Evolutionary conservation across 768 basidiomycete genomes (phyloP), one percentile per base, ranked within the genome.

Genomic region (Phlegmacium glaucopus): DNA sequence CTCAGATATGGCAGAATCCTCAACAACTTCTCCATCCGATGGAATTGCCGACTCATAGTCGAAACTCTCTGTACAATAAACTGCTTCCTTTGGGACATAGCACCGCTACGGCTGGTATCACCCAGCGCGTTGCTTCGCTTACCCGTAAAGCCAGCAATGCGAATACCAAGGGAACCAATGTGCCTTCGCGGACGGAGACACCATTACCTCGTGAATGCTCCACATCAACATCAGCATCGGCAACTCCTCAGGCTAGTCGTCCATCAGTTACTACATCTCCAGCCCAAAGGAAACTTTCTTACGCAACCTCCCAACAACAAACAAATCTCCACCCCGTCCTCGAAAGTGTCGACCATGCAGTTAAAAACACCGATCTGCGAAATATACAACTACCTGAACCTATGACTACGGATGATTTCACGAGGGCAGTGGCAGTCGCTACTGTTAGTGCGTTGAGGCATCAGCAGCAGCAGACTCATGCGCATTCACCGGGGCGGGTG

Each of bases 1-100:
- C 88, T 11, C 96, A 98, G 63, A 99, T 99, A 56, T 99, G 96
- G 96, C 94, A 98, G 63, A 97, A 98, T 62, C 94, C 94, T 3
- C 93, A 88, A 51, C 86, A 83, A 40, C 74, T 94, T 3, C 67
- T 93, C 44, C 82, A 90, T 30, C 70, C 79, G 2, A 66, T 80
- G 43, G 89, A 90, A 37, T 59, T 85, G 13, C 73, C 80, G 5
- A 62, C 71, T 12, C 72, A 72, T 25, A 80, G n/a, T n/a, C n/a
- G 90, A 30, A 54, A 79, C 35, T 86, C 86, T 7, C 48, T 84
- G 29, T 87, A 89, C 63, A 82, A 87, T 52, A 81, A 79, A 45
- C 61, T 78, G 10, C 51, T 75, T 15, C 74, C 76, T 17, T 64
- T 68, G 30, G 63, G 59, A 9, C 59, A 62, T 34, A 39, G 37